These are phyloP conservation scores for Gossypium arboreum DNA, from an alignment of 345 rosid species.

Conservation along the genomic window DNA sequence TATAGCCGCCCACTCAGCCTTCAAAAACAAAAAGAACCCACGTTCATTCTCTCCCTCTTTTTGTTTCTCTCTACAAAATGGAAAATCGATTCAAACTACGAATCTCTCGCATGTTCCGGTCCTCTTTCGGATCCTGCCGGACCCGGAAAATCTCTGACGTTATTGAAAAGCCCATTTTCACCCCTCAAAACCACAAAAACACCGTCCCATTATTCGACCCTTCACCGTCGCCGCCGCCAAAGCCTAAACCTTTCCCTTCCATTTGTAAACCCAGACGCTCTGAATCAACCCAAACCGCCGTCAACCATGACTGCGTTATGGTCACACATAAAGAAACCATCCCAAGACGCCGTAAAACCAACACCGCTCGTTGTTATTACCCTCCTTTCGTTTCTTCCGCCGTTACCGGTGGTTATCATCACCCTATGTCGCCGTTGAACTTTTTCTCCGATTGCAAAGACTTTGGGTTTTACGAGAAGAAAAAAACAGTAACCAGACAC, in stretches of 20 bases:
- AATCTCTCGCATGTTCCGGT: conserved; percentile 57
- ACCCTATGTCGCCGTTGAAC: conserved; percentile 36
- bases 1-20: background rate
- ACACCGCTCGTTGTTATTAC: conserved; percentile 9
- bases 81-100: conserved; percentile 56
- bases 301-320: conserved; percentile 30
- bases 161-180: conserved; percentile 38
- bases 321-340: conserved; percentile 12
- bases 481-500: conserved; percentile 18
- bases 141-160: conserved; percentile 55
- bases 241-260: conserved; percentile 36
- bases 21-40: background rate
- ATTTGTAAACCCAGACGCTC: conserved; percentile 40
- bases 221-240: conserved; percentile 16
- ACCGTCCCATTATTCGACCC: conserved; percentile 14
- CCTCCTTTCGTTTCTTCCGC: conserved; percentile 24
- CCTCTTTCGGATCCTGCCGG: conserved; percentile 61
- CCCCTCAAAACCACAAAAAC: conserved; percentile 18
- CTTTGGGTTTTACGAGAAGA: conserved; percentile 30
- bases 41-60: background rate
- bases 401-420: background rate
- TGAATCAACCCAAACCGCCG: conserved; percentile 13
- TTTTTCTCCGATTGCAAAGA: conserved; percentile 20
- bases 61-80: conserved; percentile 28
- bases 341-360: conserved; percentile 26